Evolutionary conservation across 2,329 filamentous ascomycete genomes (phyloP).

Genomic region (Zymoseptoria tritici): DNA sequence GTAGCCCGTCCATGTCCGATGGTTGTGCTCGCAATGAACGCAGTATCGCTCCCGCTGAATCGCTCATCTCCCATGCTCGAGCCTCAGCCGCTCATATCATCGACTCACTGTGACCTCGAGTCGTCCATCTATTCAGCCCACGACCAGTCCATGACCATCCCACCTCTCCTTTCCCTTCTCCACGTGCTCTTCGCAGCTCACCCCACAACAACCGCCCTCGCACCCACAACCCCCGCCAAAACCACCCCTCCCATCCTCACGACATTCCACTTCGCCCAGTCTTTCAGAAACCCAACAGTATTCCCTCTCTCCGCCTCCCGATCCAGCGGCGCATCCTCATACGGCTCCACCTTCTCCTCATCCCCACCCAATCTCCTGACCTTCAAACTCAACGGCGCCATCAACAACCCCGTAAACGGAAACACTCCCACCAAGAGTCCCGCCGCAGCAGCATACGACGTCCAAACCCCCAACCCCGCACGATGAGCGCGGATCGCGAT

Average conservation of each 20-base stretch:
- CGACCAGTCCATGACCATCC: no score
- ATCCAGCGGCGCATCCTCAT: constrained; percentile 26
- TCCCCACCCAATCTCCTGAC: constrained; percentile 20
- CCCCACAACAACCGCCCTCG: neutral
- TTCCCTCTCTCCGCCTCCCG: constrained; percentile 23
- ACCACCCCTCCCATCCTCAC: constrained; percentile 14
- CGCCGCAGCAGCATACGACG: constrained; percentile 19
- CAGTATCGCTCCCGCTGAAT: no score
- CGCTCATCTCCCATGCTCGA: no score
- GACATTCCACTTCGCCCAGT: constrained; percentile 18
- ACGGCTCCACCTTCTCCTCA: constrained; percentile 24
- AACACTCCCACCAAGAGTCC: constrained; percentile 17
- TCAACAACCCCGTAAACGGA: constrained; percentile 17
- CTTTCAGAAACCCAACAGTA: constrained; percentile 21
- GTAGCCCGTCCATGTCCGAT: no score
- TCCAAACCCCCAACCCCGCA: constrained; percentile 8
- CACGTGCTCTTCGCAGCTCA: no score
- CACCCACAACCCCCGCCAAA: constrained; percentile 14
- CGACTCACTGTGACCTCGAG: no score
- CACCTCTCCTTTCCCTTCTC: no score
- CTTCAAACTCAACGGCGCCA: constrained; percentile 23
- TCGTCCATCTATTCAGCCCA: no score
- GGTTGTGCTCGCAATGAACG: no score
- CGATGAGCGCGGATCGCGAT: constrained; percentile 14
- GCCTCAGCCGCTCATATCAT: no score